Evolutionary conservation across 495 filamentous ascomycete species (phyloP), one percentile per base, ranked within the genome.

Genomic region (Penicillium coffeae): DNA sequence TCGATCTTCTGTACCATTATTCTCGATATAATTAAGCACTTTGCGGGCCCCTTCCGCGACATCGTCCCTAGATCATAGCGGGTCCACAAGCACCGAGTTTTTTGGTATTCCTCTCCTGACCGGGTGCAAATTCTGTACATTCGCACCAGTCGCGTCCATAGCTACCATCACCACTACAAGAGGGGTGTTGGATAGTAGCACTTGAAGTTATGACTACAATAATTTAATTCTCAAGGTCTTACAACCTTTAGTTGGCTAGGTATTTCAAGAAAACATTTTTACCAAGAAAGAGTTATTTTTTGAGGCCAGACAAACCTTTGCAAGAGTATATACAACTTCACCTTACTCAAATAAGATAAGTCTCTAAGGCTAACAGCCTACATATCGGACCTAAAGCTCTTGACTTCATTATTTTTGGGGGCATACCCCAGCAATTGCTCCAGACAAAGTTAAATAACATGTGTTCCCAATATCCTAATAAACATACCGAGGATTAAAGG

Each of bases 201-300:
- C 45, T 48, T 54, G 46, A 37, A 38, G 35, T 49, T 41, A 49
- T 41, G 45, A 45, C 42, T 54, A 54, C 16, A n/a, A n/a, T 45
- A 41, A 46, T 41, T 46, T 49, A 54, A 45, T 54, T 41, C 39
- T 21, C 36, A 27, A 53, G 51, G 45, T 27, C 39, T 5, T 22
- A 13, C 3, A 41, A 49, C 40, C 45, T 54, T 41, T 45, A 42
- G 21, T 54, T 49, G 51, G 38, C 42, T 46, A 37, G 49, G 47
- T 52, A 46, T 52, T 37, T 14, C 42, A 52, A 46, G 49, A 52
- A 47, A 45, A 42, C 36, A 38, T n/a, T 52, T 52, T 52, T 52
- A 35, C 41, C 41, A 45, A 51, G 48, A 51, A 51, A 45, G 41
- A 48, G 36, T 48, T 40, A 21, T 21, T 42, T 42, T 42, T 13